Evolutionary conservation across 164 flowering plant species (phyloP), one percentile per base, ranked within the genome.

Genomic region (Sedum album): DNA sequence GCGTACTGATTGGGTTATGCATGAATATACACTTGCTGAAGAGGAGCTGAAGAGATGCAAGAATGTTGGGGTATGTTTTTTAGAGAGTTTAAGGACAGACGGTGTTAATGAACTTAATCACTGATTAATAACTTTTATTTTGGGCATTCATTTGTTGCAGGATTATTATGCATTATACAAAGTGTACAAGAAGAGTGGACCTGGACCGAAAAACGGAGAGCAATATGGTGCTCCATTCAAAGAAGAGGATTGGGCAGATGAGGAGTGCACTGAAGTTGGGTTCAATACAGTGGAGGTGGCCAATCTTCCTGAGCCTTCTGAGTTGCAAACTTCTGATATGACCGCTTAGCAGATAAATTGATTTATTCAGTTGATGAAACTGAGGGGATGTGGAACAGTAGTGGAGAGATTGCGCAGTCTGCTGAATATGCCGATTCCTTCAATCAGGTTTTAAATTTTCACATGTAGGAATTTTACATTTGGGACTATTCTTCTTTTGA

Each of bases 161-260:
- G 76, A 91, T 97, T 77, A 41, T 41, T 41, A 41, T 41, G 46
- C 46, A 41, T 15, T 41, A 11, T 41, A 41, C 46, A 41, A 41
- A 41, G 46, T 41, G 15, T 41, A 41, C 46, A 41, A 41, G 46
- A 41, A 41, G 15, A 41, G 46, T 41, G 98, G 98, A 39, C 76
- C 98, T 64, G 98, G 98, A 67, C 98, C 98, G 26, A 91, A 91
- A 73, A 91, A 91, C 80, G 97, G 98, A 0, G 98, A 88, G 79
- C 93, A 94, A 71, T 94, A 94, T 78, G 98, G 98, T 31, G 97
- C 96, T 0, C 90, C 87, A 1, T 87, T 91, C 70, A 79, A 65
- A 42, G 98, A 94, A 69, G 98, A 94, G 71, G 95, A 88, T 0
- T 94, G 96, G 96, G 77, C 68, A 31, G 98, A 90, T 66, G 88